A percentile compares a stretch with the other conserved stretches of the same genome.
Evolutionary conservation across 2,329 filamentous ascomycete species (phyloP).

Genomic region (Emericellopsis atlantica): DNA sequence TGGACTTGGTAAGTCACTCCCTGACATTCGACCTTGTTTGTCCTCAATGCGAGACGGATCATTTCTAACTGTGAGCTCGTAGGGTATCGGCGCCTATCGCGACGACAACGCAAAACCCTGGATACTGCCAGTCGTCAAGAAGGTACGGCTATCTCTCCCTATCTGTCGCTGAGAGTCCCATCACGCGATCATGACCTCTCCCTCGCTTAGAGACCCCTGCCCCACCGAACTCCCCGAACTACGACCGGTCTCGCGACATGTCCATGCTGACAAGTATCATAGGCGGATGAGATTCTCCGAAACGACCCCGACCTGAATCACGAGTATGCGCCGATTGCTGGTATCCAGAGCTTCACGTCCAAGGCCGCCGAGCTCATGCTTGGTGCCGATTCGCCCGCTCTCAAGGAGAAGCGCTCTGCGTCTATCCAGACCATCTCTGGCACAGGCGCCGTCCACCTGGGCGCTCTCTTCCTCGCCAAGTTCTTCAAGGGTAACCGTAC

Average conservation of each 20-base stretch:
- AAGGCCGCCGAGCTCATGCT: constrained; percentile 88
- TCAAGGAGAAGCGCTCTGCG: constrained; percentile 68
- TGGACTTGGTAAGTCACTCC: constrained; percentile 64
- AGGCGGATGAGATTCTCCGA: constrained; percentile 86
- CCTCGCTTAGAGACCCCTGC: background rate
- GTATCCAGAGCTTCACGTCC: constrained; percentile 70
- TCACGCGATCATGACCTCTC: background rate
- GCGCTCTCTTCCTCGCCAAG: constrained; percentile 82
- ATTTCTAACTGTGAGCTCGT: background rate
- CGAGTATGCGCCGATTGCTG: constrained; percentile 95
- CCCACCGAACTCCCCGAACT: too few relatives aligned
- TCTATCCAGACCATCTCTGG: constrained; percentile 94
- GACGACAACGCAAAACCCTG: constrained; percentile 94
- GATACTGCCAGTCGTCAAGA: constrained; percentile 91
- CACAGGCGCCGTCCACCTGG: constrained; percentile 88
- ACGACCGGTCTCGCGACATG: background rate
- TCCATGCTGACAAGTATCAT: constrained; percentile 3
- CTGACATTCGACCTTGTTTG: background rate
- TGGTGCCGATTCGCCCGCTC: constrained; percentile 65
- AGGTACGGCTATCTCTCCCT: constrained; percentile 41
- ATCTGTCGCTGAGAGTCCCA: background rate
- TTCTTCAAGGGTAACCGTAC: constrained; percentile 70
- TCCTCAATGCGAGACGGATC: background rate
- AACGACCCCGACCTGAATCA: constrained; percentile 88
- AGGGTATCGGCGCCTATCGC: constrained; percentile 83